These are phyloP conservation scores for Sugiyamaella chiloensis DNA, from an alignment of 805 yeast genomes.

Conservation along the genomic window DNA sequence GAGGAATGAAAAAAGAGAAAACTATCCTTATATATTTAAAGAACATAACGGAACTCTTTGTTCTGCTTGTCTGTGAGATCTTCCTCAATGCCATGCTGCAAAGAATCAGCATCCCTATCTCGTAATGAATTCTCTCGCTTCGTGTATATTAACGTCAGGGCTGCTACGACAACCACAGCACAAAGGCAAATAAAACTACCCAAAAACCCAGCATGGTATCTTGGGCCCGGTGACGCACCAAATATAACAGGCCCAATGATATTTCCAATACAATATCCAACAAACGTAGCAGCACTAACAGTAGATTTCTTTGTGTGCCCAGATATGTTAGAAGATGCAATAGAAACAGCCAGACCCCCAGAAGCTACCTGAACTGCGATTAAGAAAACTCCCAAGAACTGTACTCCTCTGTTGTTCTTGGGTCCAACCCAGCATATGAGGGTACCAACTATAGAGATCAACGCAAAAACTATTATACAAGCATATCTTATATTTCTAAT, in stretches of 20 bases:
- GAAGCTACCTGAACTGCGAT: constrained; percentile 17
- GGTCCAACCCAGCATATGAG: constrained; percentile 14
- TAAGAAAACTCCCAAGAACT: constrained; percentile 14
- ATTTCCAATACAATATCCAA: constrained; percentile 62
- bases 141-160: neutral
- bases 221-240: constrained; percentile 16
- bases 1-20: neutral
- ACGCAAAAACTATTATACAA: neutral
- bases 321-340: constrained; percentile 44
- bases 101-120: neutral
- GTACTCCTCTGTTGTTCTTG: constrained; percentile 3
- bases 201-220: constrained; percentile 15
- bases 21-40: neutral
- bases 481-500: constrained; percentile 7
- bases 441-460: constrained; percentile 12
- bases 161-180: neutral
- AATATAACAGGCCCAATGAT: constrained; percentile 69
- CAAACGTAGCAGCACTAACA: constrained; percentile 50
- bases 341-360: constrained; percentile 31
- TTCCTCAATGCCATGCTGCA: neutral
- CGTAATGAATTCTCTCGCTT: neutral
- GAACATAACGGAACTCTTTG: constrained; percentile 46
- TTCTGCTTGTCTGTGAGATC: constrained; percentile 48
- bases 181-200: constrained; percentile 8
- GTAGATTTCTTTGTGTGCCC: constrained; percentile 54